Conservation (phyloP, 208 protist genomes). For the Leishmania turanica region DNA sequence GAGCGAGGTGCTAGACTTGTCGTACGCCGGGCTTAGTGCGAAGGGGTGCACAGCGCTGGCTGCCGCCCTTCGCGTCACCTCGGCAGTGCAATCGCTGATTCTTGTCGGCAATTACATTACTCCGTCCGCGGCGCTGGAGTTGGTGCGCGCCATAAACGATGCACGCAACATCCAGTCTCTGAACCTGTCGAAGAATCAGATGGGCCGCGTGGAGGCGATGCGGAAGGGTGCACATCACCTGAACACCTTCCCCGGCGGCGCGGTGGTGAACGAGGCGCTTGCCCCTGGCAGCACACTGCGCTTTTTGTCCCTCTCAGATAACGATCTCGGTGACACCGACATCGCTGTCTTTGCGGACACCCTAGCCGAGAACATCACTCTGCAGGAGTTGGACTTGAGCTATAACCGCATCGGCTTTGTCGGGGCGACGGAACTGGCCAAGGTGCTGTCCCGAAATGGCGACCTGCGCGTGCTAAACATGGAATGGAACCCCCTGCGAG, state of each 20-base stretch:
- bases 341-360: conserved; percentile 65
- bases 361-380: conserved; percentile 76
- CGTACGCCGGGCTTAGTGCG: conserved; percentile 65
- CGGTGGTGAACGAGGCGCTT: conserved; percentile 69
- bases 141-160: conserved; percentile 69
- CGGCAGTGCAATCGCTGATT: conserved; percentile 55
- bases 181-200: conserved; percentile 76
- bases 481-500: conserved; percentile 90
- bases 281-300: conserved; percentile 55
- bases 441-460: conserved; percentile 77
- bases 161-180: conserved; percentile 55
- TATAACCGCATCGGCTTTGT: conserved; percentile 87
- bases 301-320: conserved; percentile 67
- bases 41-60: conserved; percentile 80
- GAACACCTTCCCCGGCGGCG: conserved; percentile 38
- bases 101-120: conserved; percentile 84
- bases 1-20: conserved; percentile 68
- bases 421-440: conserved; percentile 72
- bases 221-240: conserved; percentile 12
- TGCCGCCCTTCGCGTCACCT: conserved; percentile 73
- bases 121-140: conserved; percentile 57
- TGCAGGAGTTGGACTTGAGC: conserved; percentile 83
- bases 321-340: conserved; percentile 77
- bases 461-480: conserved; percentile 88
- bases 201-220: conserved; percentile 59